A percentile compares a stretch with the other conserved stretches of the same genome.
These are phyloP conservation scores for Penicillium antarcticum DNA, from an alignment of 495 filamentous ascomycete species.

Conservation along the genomic window DNA sequence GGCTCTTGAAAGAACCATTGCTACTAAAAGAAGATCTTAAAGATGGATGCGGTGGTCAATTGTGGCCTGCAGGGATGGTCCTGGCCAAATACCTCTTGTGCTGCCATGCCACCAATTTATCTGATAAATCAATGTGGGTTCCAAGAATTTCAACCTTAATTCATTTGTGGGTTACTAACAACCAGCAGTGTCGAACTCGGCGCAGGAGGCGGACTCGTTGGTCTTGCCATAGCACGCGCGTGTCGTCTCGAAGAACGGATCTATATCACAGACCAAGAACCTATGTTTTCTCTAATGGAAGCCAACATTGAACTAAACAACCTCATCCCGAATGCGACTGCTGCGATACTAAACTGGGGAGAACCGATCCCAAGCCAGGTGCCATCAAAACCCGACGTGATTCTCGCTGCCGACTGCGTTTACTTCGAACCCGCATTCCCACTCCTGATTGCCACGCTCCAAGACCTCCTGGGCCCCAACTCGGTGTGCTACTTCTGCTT, in stretches of 20 bases:
- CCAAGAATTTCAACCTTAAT: background rate
- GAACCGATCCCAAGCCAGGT: constrained; percentile 33
- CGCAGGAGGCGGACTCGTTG: constrained; percentile 86
- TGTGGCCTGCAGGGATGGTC: constrained; percentile 93
- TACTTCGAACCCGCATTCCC: constrained; percentile 97
- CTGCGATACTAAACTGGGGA: constrained; percentile 74
- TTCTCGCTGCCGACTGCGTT: constrained; percentile 93
- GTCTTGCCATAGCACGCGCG: constrained; percentile 42
- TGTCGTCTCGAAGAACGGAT: constrained; percentile 43
- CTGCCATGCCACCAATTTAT: constrained; percentile 57
- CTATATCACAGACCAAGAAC: constrained; percentile 79
- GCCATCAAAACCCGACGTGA: constrained; percentile 59
- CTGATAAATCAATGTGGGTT: constrained; percentile 71
- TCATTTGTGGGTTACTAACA: background rate
- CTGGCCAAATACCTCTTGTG: constrained; percentile 79
- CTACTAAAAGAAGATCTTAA: constrained; percentile 78
- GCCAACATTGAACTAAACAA: constrained; percentile 79
- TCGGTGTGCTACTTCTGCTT: constrained; percentile 90
- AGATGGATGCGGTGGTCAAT: constrained; percentile 84
- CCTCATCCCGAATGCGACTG: constrained; percentile 56
- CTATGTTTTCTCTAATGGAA: constrained; percentile 79
- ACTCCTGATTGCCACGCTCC: constrained; percentile 74
- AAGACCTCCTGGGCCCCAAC: constrained; percentile 53
- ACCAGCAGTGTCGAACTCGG: constrained; percentile 78
- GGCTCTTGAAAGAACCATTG: constrained; percentile 65